Conservation (phyloP, 768 basidiomycete genomes). For the Candolleomyces eurysporus region DNA sequence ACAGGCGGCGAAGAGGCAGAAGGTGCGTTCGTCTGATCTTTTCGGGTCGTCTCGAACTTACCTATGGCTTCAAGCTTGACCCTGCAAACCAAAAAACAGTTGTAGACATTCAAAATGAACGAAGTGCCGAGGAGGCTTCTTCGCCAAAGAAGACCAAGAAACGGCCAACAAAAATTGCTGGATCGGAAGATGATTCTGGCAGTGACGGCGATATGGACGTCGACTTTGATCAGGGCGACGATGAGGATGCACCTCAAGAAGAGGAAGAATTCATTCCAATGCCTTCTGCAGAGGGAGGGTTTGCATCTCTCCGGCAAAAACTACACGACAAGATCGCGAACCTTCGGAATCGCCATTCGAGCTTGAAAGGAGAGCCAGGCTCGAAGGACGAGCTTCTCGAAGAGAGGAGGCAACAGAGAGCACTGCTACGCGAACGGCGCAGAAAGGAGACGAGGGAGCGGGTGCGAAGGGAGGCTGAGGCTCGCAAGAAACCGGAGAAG, state of each 20-base stretch:
- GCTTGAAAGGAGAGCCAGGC: conserved; percentile 37
- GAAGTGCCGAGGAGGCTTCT: conserved; percentile 18
- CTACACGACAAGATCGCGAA: conserved; percentile 71
- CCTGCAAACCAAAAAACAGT: conserved; percentile 81
- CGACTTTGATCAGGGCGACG: conserved; percentile 34
- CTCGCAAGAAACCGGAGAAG: conserved; percentile 50
- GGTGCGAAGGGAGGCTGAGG: conserved; percentile 63
- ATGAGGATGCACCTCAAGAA: conserved; percentile 22
- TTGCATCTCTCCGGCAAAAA: conserved; percentile 65
- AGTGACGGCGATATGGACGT: conserved; percentile 36
- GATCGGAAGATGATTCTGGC: conserved; percentile 24
- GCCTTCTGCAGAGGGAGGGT: conserved; percentile 54
- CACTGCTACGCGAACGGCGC: conserved; percentile 79
- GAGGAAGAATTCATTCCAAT: conserved; percentile 54
- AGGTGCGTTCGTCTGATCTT: conserved; percentile 45
- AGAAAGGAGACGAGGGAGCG: conserved; percentile 86
- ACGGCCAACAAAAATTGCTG: conserved; percentile 37
- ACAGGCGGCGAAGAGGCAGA: conserved; percentile 67
- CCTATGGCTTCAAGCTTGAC: conserved; percentile 62
- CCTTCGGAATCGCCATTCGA: conserved; percentile 40
- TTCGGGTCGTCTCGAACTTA: conserved; percentile 3
- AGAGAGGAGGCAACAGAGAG: conserved; percentile 73
- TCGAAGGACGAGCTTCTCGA: conserved; percentile 83
- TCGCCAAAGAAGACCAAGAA: conserved; percentile 39
- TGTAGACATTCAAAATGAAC: conserved; percentile 70